Evolutionary conservation across 2,329 filamentous ascomycete genomes (phyloP).

Genomic region (Dendrostoma leiphaemia): DNA sequence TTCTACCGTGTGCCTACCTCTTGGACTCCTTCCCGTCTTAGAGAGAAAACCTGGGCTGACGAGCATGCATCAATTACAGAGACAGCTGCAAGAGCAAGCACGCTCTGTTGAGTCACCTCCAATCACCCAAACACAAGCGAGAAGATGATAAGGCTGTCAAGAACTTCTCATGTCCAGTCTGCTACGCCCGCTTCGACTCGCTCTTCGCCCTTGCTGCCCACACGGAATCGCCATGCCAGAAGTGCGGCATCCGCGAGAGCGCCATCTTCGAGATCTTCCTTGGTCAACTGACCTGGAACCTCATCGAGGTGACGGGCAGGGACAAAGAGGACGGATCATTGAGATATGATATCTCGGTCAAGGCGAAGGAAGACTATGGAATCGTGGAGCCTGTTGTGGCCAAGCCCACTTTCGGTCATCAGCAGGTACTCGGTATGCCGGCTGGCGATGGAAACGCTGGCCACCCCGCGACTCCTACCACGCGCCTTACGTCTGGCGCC

Average conservation of each 20-base stretch:
- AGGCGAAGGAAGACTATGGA: slow-evolving; percentile 23
- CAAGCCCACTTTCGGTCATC: slow-evolving; percentile 12
- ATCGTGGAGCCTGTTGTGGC: slow-evolving; percentile 4
- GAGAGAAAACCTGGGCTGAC: slow-evolving; percentile 16
- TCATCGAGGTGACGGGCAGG: slow-evolving; percentile 32
- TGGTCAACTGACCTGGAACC: slow-evolving; percentile 37
- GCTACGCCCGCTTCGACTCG: slow-evolving; percentile 38
- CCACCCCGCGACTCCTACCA: neutral
- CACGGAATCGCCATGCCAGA: slow-evolving; percentile 40
- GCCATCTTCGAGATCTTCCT: slow-evolving; percentile 37
- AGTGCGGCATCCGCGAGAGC: slow-evolving; percentile 42
- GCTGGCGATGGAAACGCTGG: neutral
- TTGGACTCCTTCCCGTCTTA: neutral
- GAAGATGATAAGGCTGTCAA: slow-evolving; percentile 13
- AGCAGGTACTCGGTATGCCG: slow-evolving; percentile 1
- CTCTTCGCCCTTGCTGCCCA: slow-evolving; percentile 46
- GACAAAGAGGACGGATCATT: slow-evolving; percentile 32
- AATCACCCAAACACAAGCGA: slow-evolving; percentile 39
- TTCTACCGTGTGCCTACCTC: no score
- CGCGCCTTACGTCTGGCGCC: slow-evolving; percentile 1
- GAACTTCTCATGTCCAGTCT: slow-evolving; percentile 43
- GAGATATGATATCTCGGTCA: slow-evolving; percentile 28
- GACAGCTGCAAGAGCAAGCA: slow-evolving; percentile 36
- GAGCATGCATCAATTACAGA: slow-evolving; percentile 27
- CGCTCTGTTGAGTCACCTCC: slow-evolving; percentile 42